Evolutionary conservation across 345 rosid genomes (phyloP).

Genomic region (Hibiscus tridactylites): DNA sequence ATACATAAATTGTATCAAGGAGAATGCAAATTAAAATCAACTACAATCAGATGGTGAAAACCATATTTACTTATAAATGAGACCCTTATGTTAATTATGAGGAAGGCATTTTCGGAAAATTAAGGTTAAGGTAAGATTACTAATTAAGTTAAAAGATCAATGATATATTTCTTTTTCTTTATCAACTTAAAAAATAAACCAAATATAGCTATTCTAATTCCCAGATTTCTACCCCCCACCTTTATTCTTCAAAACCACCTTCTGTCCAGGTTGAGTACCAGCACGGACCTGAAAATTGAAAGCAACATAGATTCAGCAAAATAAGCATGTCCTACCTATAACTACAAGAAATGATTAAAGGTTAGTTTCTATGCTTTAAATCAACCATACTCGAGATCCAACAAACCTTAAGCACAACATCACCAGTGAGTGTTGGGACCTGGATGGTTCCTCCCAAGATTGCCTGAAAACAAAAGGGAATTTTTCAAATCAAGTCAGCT

Average conservation of each 20-base stretch:
- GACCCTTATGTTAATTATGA: not conserved
- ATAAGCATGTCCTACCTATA: not conserved
- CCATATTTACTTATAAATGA: not conserved
- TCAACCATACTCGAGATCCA: conserved; percentile 1
- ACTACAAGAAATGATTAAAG: conserved; percentile 4
- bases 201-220: not conserved
- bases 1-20: not conserved
- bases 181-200: not conserved
- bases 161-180: not conserved
- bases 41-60: too few relatives aligned
- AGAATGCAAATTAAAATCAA: not conserved
- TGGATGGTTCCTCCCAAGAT: conserved; percentile 93
- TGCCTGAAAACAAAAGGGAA: conserved; percentile 41
- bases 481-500: not conserved
- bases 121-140: not conserved
- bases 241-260: conserved; percentile 91
- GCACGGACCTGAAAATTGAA: conserved; percentile 60
- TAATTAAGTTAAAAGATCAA: not conserved
- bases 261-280: conserved; percentile 98
- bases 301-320: not conserved
- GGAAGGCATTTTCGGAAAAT: not conserved
- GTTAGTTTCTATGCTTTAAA: not conserved
- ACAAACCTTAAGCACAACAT: conserved; percentile 85
- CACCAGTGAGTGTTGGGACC: conserved; percentile 96
- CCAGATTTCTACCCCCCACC: conserved; percentile 28